Evolutionary conservation across 192 early-diverging fungal species (phyloP), one percentile per base, ranked within the genome.

Genomic region (Coemansia furcata): DNA sequence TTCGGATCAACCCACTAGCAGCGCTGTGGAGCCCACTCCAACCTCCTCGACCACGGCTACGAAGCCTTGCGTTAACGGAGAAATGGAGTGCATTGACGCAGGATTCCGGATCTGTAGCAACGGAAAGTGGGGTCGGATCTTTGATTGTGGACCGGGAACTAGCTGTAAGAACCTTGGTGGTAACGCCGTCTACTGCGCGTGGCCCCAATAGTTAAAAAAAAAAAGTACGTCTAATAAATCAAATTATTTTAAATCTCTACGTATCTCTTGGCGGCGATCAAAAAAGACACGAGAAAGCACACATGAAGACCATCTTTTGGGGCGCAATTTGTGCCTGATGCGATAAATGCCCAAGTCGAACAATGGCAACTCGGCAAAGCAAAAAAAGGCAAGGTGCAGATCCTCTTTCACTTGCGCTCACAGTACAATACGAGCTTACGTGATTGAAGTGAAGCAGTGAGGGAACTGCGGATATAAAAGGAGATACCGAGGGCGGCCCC

Each of bases 181-280:
- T 9, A 50, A 68, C 29, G 43, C 55, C 32, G 55, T 68, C 66
- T 36, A 60, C 36, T 68, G 66, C 46, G 66, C 38, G 38, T 68
- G 59, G 57, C 55, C 54, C n/a, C 42, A 58, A 17, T n/a, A 30
- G 54, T 17, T 29, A 29, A 50, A 49, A 50, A 50, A 49, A 50
- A 26, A 26, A 26, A 26, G 23, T 26, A 26, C 23, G 23, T 26
- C 23, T 26, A 26, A 26, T 26, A 26, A 26, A 26, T 26, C 23
- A 26, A 26, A 26, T 26, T 26, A 0, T 26, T 26, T 26, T 26
- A 26, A 26, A 26, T 26, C 23, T 26, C 23, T 26, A 26, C 23
- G 23, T 26, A 26, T 26, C 23, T 26, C 23, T 26, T 26, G 23
- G 23, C 23, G 23, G 23, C 23, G 23, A 26, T 26, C 23, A 26